Evolutionary conservation across 176 grass and related monocot genomes (phyloP), one percentile per base, ranked within the genome.

Genomic region (Zoysia pacifica): DNA sequence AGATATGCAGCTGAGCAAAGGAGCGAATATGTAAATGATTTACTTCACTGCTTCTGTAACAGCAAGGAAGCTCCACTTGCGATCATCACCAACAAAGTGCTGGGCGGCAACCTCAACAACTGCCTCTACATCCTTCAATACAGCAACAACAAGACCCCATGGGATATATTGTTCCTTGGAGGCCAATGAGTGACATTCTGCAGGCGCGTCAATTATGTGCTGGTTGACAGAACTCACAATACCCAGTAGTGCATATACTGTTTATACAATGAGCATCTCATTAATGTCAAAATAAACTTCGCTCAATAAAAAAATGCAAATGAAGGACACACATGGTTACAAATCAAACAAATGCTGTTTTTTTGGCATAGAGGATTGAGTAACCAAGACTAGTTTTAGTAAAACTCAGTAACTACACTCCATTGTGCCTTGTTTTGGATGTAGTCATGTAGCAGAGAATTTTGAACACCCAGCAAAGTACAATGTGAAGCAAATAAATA

Each of bases 201-300:
- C 72, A 9, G 96, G 92, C 2, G 86, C 81, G 12, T 99, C 96
- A 48, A 95, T 92, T 91, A 99, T 95, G 81, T 99, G 90, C 81
- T 95, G 92, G 79, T 99, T 99, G 67, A 95, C 83, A 75, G 96
- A 87, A 83, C 92, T 91, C 59, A 99, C 42, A 62, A 94, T 82
- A 74, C 96, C 96, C 90, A 99, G 83, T 73, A 99, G 65, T 69
- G 96, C 88, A 87, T 99, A 99, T 52, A 99, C 96, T 99, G 88
- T 79, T 83, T 48, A 86, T 59, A 68, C 47, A 68, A 79, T 36
- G 44, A 85, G 67, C 35, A 4, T 1, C 5, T 0, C 4, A 0
- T 81, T 66, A 72, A 72, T 51, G n/a, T 85, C 0, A 80, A 71
- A 75, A 79, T 12, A 53, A 58, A 50, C 13, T 84, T 52, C 2